Evolutionary conservation across 1,139 yeast species (phyloP), one percentile per base, ranked within the genome.

Genomic region (Saccharomyces hybrid): DNA sequence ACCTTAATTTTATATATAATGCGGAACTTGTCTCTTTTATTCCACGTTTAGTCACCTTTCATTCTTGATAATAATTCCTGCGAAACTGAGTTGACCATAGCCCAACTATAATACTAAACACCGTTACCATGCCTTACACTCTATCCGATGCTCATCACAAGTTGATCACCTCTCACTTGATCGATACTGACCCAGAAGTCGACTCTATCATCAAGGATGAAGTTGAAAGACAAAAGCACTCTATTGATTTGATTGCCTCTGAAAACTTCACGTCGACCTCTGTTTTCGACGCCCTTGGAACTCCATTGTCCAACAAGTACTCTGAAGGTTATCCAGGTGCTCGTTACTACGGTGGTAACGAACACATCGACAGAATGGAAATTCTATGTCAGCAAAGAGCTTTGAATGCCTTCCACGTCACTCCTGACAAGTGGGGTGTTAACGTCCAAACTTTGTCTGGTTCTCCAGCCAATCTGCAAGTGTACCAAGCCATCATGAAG

Each of bases 261-360:
- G 99, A 93, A 76, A 93, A 93, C 75, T 93, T 91, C 81, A 93
- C 99, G 61, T 88, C 98, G 62, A 88, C 90, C 62, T 86, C 98
- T 44, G 99, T 93, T 48, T 88, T 91, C 75, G 97, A 93, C 73
- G 95, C 96, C 53, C 82, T 93, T 71, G 98, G 98, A 70, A 88
- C 97, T 57, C 97, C 96, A 69, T 89, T 93, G 96, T 88, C 89
- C 72, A 86, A 86, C 80, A 86, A 86, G 73, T 86, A 86, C 75
- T 84, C 90, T 53, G 95, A 86, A 73, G 95, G 95, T 65, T 86
- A 86, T 75, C 95, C 95, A 57, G 93, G 93, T 66, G 91, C 90
- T 57, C 81, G 93, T 76, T 86, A 86, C 77, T 86, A 86, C 71
- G 93, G 95, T 75, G 93, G 93, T 75, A 86, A 91, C 71, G 93